phyloP scores from a whole-genome alignment of 192 early-diverging fungal species.

The Coemansia sp. region DNA sequence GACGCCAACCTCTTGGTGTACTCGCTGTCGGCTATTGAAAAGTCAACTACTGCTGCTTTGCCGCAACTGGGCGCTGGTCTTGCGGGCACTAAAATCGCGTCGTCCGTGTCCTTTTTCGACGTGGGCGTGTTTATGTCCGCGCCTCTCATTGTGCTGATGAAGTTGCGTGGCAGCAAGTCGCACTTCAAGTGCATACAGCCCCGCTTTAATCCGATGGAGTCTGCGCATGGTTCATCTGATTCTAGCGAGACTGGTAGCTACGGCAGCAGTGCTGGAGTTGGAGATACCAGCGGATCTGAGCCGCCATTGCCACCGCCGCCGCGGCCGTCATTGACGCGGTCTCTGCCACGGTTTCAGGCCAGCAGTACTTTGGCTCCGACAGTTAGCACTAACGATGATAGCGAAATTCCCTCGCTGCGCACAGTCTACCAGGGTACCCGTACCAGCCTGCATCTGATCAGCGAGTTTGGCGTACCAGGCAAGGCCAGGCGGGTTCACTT shows the following conservation, averaged over 20 bases:
- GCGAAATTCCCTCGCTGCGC: slow-evolving; percentile 18
- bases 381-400: neutral
- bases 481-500: slow-evolving; percentile 72
- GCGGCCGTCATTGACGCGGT: neutral
- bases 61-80: slow-evolving; percentile 19
- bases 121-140: slow-evolving; percentile 35
- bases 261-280: neutral
- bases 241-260: slow-evolving; percentile 12
- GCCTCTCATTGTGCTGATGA: slow-evolving; percentile 50
- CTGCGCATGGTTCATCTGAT: slow-evolving; percentile 9
- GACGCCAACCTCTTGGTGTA: slow-evolving; percentile 43
- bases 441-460: slow-evolving; percentile 30
- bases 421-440: slow-evolving; percentile 33
- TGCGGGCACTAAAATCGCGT: slow-evolving; percentile 37
- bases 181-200: slow-evolving; percentile 56
- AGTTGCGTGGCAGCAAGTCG: slow-evolving; percentile 43
- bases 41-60: slow-evolving; percentile 9
- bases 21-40: slow-evolving; percentile 38
- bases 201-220: neutral
- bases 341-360: neutral
- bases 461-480: slow-evolving; percentile 56
- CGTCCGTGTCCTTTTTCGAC: slow-evolving; percentile 47
- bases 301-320: neutral
- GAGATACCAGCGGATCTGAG: neutral
- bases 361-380: neutral